Evolutionary conservation across 495 filamentous ascomycete genomes (phyloP).

Genomic region (Lasiosphaeris hirsuta): DNA sequence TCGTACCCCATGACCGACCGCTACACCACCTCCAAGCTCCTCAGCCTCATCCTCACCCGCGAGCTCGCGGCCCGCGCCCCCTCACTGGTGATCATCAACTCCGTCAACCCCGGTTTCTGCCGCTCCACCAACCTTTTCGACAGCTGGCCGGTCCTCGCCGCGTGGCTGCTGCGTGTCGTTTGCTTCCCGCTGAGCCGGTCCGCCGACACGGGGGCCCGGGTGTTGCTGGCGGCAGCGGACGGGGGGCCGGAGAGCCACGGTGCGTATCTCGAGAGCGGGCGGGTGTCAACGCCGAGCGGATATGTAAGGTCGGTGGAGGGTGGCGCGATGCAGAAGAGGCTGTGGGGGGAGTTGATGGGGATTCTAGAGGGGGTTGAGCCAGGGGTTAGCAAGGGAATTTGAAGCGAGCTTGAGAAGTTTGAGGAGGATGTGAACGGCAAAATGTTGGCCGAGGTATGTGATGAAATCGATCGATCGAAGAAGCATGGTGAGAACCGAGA

Average conservation of each 20-base stretch:
- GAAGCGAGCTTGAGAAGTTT: not conserved
- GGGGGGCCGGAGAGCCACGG: slow-evolving; percentile 46
- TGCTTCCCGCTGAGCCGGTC: slow-evolving; percentile 36
- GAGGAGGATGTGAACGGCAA: not conserved
- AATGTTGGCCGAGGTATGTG: not conserved
- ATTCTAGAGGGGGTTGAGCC: slow-evolving; percentile 32
- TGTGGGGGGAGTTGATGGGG: slow-evolving; percentile 30
- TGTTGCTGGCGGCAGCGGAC: slow-evolving; percentile 37
- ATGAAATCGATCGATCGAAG: too few species aligned
- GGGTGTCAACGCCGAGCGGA: slow-evolving; percentile 13
- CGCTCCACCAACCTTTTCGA: slow-evolving; percentile 40
- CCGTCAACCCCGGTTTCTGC: slow-evolving; percentile 52
- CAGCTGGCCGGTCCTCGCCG: slow-evolving; percentile 19
- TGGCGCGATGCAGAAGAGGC: slow-evolving; percentile 22
- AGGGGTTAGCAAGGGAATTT: slow-evolving; percentile 25
- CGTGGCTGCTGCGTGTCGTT: slow-evolving; percentile 17
- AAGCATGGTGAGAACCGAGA: not conserved
- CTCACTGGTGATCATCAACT: slow-evolving; percentile 50
- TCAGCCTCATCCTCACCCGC: slow-evolving; percentile 47
- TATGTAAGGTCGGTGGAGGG: slow-evolving; percentile 29
- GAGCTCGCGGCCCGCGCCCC: slow-evolving; percentile 39
- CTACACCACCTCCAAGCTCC: slow-evolving; percentile 52
- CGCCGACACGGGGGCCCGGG: slow-evolving; percentile 49
- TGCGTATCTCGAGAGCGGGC: slow-evolving; percentile 38
- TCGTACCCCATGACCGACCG: slow-evolving; percentile 16